phyloP scores from a whole-genome alignment of 495 filamentous ascomycete genomes.

The Geopyxis carbonaria region DNA sequence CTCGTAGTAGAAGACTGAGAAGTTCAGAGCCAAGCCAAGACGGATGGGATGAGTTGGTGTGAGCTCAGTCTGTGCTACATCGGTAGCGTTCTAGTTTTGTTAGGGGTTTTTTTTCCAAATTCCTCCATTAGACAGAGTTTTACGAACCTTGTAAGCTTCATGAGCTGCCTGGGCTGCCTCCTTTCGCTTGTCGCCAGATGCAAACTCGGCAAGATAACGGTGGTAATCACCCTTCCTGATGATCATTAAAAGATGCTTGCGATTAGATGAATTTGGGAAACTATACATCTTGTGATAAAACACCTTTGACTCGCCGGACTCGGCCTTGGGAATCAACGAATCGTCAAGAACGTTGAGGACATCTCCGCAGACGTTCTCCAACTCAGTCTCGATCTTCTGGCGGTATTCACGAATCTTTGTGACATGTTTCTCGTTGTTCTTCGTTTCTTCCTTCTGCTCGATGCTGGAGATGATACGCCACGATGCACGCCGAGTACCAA shows the following conservation, averaged over 20 bases:
- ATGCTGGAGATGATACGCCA: conserved; percentile 99
- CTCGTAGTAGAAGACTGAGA: conserved; percentile 99
- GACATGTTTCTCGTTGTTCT: conserved; percentile 96
- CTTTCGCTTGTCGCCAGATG: conserved; percentile 98
- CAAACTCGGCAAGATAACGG: conserved; percentile 98
- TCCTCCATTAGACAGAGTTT: background rate
- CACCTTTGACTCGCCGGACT: conserved; percentile 97
- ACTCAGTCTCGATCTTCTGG: conserved; percentile 94
- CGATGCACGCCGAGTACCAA: conserved; percentile 93
- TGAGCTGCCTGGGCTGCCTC: conserved; percentile 85
- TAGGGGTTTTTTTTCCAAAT: conserved; percentile 10
- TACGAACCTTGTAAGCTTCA: conserved; percentile 88
- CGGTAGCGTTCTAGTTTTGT: conserved; percentile 65
- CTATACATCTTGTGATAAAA: conserved; percentile 99
- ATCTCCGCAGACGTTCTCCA: conserved; percentile 97
- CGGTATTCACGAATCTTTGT: conserved; percentile 92
- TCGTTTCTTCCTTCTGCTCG: conserved; percentile 99
- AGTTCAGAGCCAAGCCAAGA: conserved; percentile 94
- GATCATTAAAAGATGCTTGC: background rate
- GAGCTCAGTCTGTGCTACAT: conserved; percentile 92
- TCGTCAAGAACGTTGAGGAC: conserved; percentile 92
- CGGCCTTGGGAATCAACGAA: conserved; percentile 90
- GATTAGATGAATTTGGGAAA: conserved; percentile 2
- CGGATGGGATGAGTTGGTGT: conserved; percentile 98
- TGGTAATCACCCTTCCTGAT: conserved; percentile 99